Evolutionary conservation across 495 filamentous ascomycete genomes (phyloP).

Genomic region (Hyphodiscus hymeniophilus): DNA sequence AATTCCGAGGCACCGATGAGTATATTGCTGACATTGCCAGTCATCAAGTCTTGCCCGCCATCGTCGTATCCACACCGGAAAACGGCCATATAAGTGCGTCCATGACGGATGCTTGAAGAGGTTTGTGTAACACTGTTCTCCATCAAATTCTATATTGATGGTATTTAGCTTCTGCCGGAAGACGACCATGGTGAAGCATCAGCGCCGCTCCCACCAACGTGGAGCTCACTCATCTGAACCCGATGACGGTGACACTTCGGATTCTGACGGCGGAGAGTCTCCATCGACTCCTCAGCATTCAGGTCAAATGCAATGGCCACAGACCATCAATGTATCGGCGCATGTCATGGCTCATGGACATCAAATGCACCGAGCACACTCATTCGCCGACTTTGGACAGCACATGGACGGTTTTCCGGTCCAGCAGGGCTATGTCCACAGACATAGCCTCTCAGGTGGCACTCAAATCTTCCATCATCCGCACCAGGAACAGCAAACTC

Average conservation of each 20-base stretch:
- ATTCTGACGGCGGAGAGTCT: conserved; percentile 41
- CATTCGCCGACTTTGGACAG: conserved; percentile 37
- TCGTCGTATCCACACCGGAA: conserved; percentile 79
- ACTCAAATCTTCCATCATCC: conserved; percentile 24
- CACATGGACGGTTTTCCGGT: conserved; percentile 30
- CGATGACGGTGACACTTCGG: conserved; percentile 47
- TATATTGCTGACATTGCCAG: conserved; percentile 41
- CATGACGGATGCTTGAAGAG: conserved; percentile 74
- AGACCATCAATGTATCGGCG: conserved; percentile 7
- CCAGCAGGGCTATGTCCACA: conserved; percentile 30
- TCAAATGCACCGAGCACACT: conserved; percentile 33
- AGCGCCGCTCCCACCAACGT: conserved; percentile 58
- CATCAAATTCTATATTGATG: conserved; percentile 8
- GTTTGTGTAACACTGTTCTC: conserved; percentile 35
- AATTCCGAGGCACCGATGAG: conserved; percentile 6
- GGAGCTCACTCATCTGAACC: conserved; percentile 45
- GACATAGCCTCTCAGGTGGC: conserved; percentile 36
- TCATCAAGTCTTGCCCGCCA: conserved; percentile 84
- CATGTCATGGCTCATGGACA: conserved; percentile 15
- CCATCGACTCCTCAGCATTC: conserved; percentile 40
- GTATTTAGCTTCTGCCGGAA: conserved; percentile 71
- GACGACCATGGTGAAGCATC: conserved; percentile 82
- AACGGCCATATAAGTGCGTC: conserved; percentile 74
- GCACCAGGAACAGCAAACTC: conserved; percentile 11
- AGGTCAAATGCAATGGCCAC: conserved; percentile 29